A percentile compares a stretch with the other conserved stretches of the same genome.
Conservation (phyloP, 306 rosid species). For the Calophaca sinica region DNA sequence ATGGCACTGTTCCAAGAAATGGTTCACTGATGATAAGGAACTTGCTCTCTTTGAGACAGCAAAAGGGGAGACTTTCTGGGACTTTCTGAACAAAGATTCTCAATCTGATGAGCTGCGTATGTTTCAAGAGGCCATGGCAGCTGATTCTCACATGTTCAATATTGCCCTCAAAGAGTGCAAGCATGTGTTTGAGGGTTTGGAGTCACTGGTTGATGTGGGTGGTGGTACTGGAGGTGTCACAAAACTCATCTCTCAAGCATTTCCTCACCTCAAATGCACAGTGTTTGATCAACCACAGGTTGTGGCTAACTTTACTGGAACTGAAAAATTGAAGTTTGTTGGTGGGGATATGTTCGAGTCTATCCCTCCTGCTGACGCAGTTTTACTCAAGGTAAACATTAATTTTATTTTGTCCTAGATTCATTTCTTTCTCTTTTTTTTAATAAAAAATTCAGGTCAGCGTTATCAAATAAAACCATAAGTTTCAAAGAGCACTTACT, state of each 20-base stretch:
- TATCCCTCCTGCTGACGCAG: constrained; percentile 57
- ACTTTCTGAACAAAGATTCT: constrained; percentile 33
- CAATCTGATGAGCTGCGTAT: background rate
- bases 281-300: constrained; percentile 58
- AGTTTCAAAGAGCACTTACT: too few relatives aligned
- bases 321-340: constrained; percentile 50
- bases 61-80: constrained; percentile 50
- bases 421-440: too few relatives aligned
- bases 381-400: constrained; percentile 50
- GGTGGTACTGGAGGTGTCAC: constrained; percentile 53
- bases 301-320: constrained; percentile 42
- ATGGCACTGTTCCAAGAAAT: constrained; percentile 43
- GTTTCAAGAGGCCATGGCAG: constrained; percentile 54
- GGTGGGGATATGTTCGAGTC: constrained; percentile 59
- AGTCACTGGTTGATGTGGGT: constrained; percentile 50
- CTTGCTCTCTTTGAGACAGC: constrained; percentile 41
- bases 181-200: constrained; percentile 53
- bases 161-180: constrained; percentile 48
- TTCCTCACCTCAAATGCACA: constrained; percentile 56
- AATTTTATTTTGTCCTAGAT: too few relatives aligned
- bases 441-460: too few relatives aligned
- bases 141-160: constrained; percentile 57
- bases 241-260: constrained; percentile 44
- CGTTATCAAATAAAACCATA: too few relatives aligned
- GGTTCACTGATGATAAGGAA: constrained; percentile 44